A percentile compares a stretch with the other conserved stretches of the same genome.
These are phyloP conservation scores for Rhodotorula graminis DNA, from an alignment of 768 basidiomycete species.

Conservation along the genomic window DNA sequence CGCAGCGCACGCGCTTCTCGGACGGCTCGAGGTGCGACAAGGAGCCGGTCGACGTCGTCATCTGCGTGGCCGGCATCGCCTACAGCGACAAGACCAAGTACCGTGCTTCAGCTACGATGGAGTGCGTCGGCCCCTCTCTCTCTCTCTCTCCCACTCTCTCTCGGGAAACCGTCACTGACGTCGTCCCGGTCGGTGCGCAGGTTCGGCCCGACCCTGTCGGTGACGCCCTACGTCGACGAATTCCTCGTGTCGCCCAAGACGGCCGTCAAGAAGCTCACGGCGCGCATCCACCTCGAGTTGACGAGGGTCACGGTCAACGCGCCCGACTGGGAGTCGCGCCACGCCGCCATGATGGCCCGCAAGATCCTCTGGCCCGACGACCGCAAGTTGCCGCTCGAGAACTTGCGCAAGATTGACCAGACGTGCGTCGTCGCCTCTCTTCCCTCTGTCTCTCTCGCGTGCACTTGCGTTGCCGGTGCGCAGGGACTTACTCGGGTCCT, in stretches of 20 bases:
- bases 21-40: not conserved
- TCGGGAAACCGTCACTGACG: no score
- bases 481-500: no score
- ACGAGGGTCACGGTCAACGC: slow-evolving; percentile 79
- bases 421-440: slow-evolving; percentile 58
- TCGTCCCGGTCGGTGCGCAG: no score
- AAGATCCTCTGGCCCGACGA: slow-evolving; percentile 89
- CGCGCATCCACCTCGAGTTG: slow-evolving; percentile 64
- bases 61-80: slow-evolving; percentile 56
- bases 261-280: slow-evolving; percentile 82
- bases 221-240: slow-evolving; percentile 68
- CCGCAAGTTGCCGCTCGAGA: slow-evolving; percentile 64
- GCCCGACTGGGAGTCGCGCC: slow-evolving; percentile 89
- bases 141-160: not conserved
- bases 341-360: slow-evolving; percentile 83
- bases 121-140: slow-evolving; percentile 35
- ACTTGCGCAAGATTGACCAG: slow-evolving; percentile 80
- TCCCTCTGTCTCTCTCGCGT: not conserved
- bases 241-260: slow-evolving; percentile 69
- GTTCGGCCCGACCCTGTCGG: slow-evolving; percentile 72
- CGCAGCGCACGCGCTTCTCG: slow-evolving; percentile 13
- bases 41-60: slow-evolving; percentile 34
- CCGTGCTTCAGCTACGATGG: slow-evolving; percentile 68
- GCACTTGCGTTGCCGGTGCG: no score
- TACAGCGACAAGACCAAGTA: slow-evolving; percentile 97